Percentiles rank a stretch among this genome's conserved stretches.
phyloP scores from a whole-genome alignment of 2,329 filamentous ascomycete species.

The Blumeria graminis region DNA sequence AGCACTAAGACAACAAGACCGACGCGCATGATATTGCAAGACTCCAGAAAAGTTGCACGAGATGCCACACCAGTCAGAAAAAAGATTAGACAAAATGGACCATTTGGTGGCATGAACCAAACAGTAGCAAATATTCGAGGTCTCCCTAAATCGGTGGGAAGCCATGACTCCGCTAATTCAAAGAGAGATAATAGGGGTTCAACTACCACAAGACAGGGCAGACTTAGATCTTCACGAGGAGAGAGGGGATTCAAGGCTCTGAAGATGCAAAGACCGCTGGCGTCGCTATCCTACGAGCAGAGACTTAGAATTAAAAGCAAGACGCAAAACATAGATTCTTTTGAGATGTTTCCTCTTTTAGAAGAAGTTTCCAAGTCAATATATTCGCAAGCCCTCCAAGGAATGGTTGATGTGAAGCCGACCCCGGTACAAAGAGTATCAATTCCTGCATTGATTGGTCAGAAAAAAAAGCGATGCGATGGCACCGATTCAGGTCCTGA shows the following conservation, averaged over 20 bases:
- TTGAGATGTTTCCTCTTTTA: constrained; percentile 58
- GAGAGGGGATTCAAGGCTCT: constrained; percentile 41
- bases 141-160: constrained; percentile 12
- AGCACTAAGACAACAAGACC: constrained; percentile 5
- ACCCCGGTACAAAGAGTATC: constrained; percentile 79
- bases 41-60: constrained; percentile 6
- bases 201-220: constrained; percentile 4
- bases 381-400: constrained; percentile 45
- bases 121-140: constrained; percentile 22
- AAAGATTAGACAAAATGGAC: constrained; percentile 18
- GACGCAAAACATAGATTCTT: constrained; percentile 47
- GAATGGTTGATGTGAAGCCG: constrained; percentile 50
- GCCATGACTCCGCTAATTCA: constrained; percentile 10
- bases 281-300: constrained; percentile 52
- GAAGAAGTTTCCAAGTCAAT: constrained; percentile 49
- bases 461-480: constrained; percentile 17
- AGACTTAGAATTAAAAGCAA: constrained; percentile 25
- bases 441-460: constrained; percentile 53
- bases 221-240: constrained; percentile 16
- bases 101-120: constrained; percentile 35
- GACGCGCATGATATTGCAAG: constrained; percentile 11
- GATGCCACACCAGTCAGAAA: too few species aligned
- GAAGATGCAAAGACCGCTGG: constrained; percentile 74
- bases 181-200: constrained; percentile 1
- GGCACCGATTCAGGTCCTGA: constrained; percentile 15